Percentiles rank a stretch among this genome's conserved stretches.
These are phyloP conservation scores for Rhizoctonia solani DNA, from an alignment of 1,284 basidiomycete species.

Conservation along the genomic window DNA sequence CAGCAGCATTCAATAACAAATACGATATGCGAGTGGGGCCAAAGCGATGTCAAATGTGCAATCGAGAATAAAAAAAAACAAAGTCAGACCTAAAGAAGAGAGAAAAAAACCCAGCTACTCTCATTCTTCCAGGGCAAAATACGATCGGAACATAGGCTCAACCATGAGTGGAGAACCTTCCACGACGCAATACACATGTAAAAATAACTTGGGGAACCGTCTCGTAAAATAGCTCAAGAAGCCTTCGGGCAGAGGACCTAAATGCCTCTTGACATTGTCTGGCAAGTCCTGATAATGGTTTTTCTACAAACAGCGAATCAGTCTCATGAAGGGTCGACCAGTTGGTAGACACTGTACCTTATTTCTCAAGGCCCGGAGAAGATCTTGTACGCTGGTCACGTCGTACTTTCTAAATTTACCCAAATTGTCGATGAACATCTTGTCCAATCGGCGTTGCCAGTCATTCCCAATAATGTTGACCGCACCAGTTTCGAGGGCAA, in stretches of 20 bases:
- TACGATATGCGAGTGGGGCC: not conserved
- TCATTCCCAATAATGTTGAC: conserved; percentile 76
- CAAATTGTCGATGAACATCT: conserved; percentile 87
- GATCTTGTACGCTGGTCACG: conserved; percentile 84
- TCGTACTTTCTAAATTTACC: conserved; percentile 98
- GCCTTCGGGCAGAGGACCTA: conserved; percentile 89
- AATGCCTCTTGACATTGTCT: conserved; percentile 81
- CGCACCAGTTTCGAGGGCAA: conserved; percentile 75
- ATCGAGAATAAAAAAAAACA: conserved; percentile 6
- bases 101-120: too few species aligned
- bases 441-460: conserved; percentile 88
- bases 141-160: conserved; percentile 85
- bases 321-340: not conserved
- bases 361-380: conserved; percentile 90
- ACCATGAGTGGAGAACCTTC: conserved; percentile 63
- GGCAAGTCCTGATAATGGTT: conserved; percentile 97
- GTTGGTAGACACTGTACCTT: conserved; percentile 66
- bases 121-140: conserved; percentile 72
- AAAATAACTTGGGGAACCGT: conserved; percentile 87
- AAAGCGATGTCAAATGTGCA: not conserved
- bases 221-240: conserved; percentile 92
- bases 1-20: conserved; percentile 5
- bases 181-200: conserved; percentile 89
- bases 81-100: too few species aligned
- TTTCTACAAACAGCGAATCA: conserved; percentile 66